Evolutionary conservation across 2,329 filamentous ascomycete species (phyloP).

Genomic region (Chrysoporthe austroafricana): DNA sequence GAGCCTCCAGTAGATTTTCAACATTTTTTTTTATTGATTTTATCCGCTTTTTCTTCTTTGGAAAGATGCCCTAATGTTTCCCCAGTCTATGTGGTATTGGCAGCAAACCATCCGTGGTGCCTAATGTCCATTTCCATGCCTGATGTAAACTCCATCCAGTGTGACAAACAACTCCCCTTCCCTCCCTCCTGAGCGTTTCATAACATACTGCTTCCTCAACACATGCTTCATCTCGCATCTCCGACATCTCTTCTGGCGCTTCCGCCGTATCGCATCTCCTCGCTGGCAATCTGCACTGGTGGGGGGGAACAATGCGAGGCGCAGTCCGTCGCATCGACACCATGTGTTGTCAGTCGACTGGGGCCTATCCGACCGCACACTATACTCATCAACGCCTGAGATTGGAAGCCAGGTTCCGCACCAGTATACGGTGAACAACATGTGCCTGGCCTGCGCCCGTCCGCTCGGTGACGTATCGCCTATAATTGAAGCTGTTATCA

Average conservation of each 20-base stretch:
- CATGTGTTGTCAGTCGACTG: background rate
- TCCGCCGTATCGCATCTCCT: background rate
- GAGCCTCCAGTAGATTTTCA: slow-evolving; percentile 24
- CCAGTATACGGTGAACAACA: slow-evolving; percentile 4
- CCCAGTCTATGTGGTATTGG: slow-evolving; percentile 22
- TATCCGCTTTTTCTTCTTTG: slow-evolving; percentile 20
- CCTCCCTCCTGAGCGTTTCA: background rate
- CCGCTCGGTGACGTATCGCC: background rate
- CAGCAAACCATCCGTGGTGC: slow-evolving; percentile 16
- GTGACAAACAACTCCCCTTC: background rate
- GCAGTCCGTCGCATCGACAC: background rate
- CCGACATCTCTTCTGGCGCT: background rate
- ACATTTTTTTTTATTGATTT: slow-evolving; percentile 28
- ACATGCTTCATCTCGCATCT: background rate
- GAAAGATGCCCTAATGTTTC: slow-evolving; percentile 13
- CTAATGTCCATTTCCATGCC: slow-evolving; percentile 16
- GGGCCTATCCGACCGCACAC: background rate
- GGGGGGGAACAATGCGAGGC: background rate
- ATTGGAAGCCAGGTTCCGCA: background rate
- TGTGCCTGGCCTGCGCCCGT: slow-evolving; percentile 1
- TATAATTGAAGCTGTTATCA: background rate
- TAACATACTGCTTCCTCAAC: background rate
- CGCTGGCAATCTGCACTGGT: background rate
- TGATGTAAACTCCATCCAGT: slow-evolving; percentile 18
- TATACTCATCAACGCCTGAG: background rate